These are phyloP conservation scores for Zoysia japonica DNA, from an alignment of 176 grass and related monocot species.

Conservation along the genomic window DNA sequence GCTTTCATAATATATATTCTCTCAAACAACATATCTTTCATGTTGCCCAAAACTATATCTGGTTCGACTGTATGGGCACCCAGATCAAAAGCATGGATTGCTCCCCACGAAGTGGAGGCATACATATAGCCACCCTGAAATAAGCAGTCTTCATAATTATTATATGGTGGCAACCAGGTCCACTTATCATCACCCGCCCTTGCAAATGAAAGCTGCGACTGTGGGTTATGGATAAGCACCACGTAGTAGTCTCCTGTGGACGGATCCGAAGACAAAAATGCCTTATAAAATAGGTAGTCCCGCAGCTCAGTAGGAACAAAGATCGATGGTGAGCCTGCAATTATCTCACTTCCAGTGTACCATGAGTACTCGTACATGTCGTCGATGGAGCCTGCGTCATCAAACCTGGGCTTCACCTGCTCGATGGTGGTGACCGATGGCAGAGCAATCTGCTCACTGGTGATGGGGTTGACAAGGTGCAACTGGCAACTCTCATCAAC, in stretches of 20 bases:
- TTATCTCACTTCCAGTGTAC: neutral
- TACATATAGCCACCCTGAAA: neutral
- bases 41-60: neutral
- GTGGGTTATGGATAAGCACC: constrained; percentile 16
- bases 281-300: neutral
- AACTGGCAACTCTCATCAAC: neutral
- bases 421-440: neutral
- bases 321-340: neutral
- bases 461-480: neutral
- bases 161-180: neutral
- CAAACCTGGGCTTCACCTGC: neutral
- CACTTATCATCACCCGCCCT: constrained; percentile 6
- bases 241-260: neutral
- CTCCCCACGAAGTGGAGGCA: neutral
- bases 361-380: neutral
- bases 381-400: too few species aligned
- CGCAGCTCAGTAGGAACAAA: neutral
- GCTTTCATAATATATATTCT: neutral
- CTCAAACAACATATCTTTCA: neutral
- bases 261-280: neutral
- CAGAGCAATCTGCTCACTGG: neutral
- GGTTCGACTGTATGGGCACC: neutral
- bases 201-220: neutral
- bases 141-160: neutral
- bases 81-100: constrained; percentile 1